Base-by-base conservation (phyloP, 1,139 yeast species). In the Diutina pseudorugosa region DNA sequence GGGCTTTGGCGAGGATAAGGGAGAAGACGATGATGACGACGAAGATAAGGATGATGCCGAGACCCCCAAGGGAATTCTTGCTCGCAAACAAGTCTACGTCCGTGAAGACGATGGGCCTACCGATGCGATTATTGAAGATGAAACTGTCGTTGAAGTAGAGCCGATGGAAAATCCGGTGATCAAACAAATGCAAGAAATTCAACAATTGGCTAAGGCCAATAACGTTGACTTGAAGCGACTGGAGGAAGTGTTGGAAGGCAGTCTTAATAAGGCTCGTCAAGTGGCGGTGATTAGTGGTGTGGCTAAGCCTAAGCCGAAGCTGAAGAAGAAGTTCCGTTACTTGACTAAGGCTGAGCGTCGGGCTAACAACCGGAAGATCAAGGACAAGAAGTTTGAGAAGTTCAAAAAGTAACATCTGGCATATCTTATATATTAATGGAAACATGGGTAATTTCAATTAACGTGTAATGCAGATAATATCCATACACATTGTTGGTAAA, bases 291-390 rank as follows among this genome's bases (percentile, higher is more conserved):
- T 82, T 47, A 71, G 81, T 57, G 86, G 86, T 8, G 75, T 71
- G 11, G 63, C 73, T 18, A 73, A 73, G 55, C 77, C 77, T 23
- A 61, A 65, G 51, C 65, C 65, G 41, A 66, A 68, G 51, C 63
- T 61, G 51, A 74, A 75, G 61, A 87, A 85, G 77, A 89, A 88
- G 75, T 88, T 89, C 63, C 80, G 96, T 67, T 91, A 91, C 63
- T 74, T 89, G 66, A 78, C 93, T 52, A 87, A 87, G 66, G 73
- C 77, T 18, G 96, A 88, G 65, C 77, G 96, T 69, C 80, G 80
- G 61, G 77, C 73, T 33, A 85, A 85, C 59, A 79, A 76, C 55
- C 65, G 79, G 55, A 88, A 86, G 68, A 88, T 76, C 56, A 71
- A 70, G 57, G 52, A 58, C 51, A 58, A 58, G 42, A 62, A 61